Evolutionary conservation across 192 early-diverging fungal genomes (phyloP).

Genomic region (Diversispora eburnea): DNA sequence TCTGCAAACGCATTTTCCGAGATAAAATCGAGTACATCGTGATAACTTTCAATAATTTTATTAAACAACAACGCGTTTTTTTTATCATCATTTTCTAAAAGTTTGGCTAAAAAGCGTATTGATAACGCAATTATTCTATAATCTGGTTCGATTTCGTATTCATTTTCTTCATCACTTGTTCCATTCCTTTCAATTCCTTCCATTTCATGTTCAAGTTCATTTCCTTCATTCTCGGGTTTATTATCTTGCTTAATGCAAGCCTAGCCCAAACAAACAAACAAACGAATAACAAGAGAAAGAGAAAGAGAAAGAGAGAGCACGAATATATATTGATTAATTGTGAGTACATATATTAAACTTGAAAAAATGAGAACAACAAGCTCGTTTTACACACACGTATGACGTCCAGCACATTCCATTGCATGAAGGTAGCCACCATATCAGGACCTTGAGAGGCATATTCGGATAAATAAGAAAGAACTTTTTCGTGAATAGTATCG

Average conservation of each 20-base stretch:
- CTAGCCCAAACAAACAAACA: neutral
- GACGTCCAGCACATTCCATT: slow-evolving; percentile 44
- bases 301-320: neutral
- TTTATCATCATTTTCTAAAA: slow-evolving; percentile 25
- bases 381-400: slow-evolving; percentile 28
- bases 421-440: slow-evolving; percentile 32
- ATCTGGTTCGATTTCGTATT: slow-evolving; percentile 30
- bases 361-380: neutral
- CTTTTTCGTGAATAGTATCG: slow-evolving; percentile 73
- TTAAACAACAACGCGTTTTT: slow-evolving; percentile 21
- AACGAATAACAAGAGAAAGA: neutral
- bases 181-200: neutral
- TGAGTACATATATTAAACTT: neutral
- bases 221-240: neutral
- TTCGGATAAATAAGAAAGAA: slow-evolving; percentile 59
- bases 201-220: slow-evolving; percentile 17
- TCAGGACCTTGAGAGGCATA: slow-evolving; percentile 37
- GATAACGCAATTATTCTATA: slow-evolving; percentile 41
- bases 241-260: slow-evolving; percentile 1
- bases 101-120: slow-evolving; percentile 35
- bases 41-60: slow-evolving; percentile 25
- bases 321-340: neutral
- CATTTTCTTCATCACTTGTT: neutral
- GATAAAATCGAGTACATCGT: slow-evolving; percentile 34
- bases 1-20: slow-evolving; percentile 32